Conservation (phyloP, 164 flowering plant species). For the Cinnamomum micranthum region DNA sequence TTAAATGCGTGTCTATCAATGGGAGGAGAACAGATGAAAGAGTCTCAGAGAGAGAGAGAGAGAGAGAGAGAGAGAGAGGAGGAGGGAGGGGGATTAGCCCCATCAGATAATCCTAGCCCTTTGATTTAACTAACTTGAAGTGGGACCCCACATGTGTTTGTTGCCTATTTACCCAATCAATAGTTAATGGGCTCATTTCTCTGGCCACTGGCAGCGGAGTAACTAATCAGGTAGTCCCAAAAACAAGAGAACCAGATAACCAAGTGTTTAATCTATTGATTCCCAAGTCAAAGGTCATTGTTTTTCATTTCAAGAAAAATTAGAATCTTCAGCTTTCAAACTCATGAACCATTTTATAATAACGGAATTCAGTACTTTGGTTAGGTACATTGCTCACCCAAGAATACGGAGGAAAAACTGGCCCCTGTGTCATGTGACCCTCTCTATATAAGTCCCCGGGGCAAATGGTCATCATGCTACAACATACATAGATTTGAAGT, state of each 20-base stretch:
- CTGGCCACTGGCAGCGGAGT: background rate
- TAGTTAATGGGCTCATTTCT: background rate
- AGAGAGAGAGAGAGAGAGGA: too few species aligned
- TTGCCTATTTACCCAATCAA: background rate
- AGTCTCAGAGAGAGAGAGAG: too few species aligned
- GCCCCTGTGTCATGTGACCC: background rate
- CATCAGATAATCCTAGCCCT: too few species aligned
- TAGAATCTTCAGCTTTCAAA: background rate
- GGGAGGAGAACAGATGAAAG: too few species aligned
- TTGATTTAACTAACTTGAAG: too few species aligned
- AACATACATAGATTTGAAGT: background rate
- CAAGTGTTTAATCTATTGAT: background rate
- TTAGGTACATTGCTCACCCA: background rate
- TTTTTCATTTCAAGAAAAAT: background rate
- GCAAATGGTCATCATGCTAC: constrained; percentile 1
- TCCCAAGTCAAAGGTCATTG: background rate
- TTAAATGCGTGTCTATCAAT: too few species aligned
- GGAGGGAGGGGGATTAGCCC: too few species aligned
- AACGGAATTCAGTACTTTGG: background rate
- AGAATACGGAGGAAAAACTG: background rate
- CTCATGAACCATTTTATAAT: background rate
- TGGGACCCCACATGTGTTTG: background rate
- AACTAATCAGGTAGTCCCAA: background rate
- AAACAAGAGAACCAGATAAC: background rate
- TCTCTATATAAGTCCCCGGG: background rate